phyloP scores from a whole-genome alignment of 306 rosid genomes.

The Abrus pulchellus region DNA sequence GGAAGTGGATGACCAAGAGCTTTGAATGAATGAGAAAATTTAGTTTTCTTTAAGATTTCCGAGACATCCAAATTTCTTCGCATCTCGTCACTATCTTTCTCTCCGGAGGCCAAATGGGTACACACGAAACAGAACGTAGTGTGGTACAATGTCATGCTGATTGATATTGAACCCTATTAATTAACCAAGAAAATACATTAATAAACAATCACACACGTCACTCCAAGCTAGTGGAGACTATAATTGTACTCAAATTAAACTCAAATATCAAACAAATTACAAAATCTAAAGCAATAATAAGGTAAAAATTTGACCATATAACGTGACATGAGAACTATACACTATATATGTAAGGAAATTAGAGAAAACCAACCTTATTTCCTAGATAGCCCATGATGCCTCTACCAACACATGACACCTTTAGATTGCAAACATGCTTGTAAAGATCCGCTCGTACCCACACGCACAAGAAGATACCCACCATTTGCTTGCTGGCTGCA shows the following conservation, averaged over 20 bases:
- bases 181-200: neutral
- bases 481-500: slow-evolving; percentile 94
- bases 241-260: neutral
- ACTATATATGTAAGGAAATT: neutral
- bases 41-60: slow-evolving; percentile 84
- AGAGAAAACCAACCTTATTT: slow-evolving; percentile 70
- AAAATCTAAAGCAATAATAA: too few species aligned
- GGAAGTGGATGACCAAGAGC: slow-evolving; percentile 30
- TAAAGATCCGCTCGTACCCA: slow-evolving; percentile 75
- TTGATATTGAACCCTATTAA: slow-evolving; percentile 85
- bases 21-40: slow-evolving; percentile 62
- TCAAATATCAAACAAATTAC: neutral
- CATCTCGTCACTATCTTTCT: slow-evolving; percentile 81
- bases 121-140: slow-evolving; percentile 88
- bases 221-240: neutral
- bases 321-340: neutral
- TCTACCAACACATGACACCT: slow-evolving; percentile 81
- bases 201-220: neutral
- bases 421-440: slow-evolving; percentile 58
- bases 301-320: neutral
- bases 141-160: slow-evolving; percentile 76
- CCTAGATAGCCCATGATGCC: slow-evolving; percentile 98
- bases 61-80: slow-evolving; percentile 80
- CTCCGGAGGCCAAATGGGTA: slow-evolving; percentile 93
- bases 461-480: slow-evolving; percentile 85